Percentiles rank a stretch among this genome's conserved stretches.
Conservation (phyloP, 192 early-diverging fungal genomes). For the Backusella tarrabulga region DNA sequence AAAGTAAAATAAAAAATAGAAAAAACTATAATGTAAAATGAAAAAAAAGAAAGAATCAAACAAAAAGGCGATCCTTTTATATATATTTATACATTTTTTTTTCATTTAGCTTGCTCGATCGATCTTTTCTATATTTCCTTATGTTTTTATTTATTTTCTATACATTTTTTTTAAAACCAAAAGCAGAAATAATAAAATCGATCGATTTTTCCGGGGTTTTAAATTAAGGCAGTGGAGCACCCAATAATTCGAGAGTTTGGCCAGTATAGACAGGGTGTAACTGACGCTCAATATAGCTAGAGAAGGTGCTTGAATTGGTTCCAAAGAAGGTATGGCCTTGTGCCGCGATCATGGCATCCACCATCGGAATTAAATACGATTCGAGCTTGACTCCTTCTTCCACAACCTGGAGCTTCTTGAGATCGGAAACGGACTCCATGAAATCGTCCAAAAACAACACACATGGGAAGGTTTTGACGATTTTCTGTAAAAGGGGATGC, state of each 20-base stretch:
- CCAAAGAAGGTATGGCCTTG: slow-evolving; percentile 51
- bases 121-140: slow-evolving; percentile 7
- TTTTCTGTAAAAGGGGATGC: slow-evolving; percentile 46
- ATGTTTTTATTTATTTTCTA: not conserved
- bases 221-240: slow-evolving; percentile 1
- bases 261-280: slow-evolving; percentile 35
- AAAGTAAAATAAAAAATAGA: slow-evolving; percentile 6
- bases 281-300: slow-evolving; percentile 42
- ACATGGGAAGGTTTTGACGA: slow-evolving; percentile 50
- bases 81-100: not conserved
- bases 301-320: slow-evolving; percentile 48
- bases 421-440: slow-evolving; percentile 30
- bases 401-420: slow-evolving; percentile 25
- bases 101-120: not conserved
- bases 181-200: not conserved
- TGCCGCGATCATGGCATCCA: slow-evolving; percentile 52
- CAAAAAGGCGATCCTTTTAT: not conserved
- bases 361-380: slow-evolving; percentile 51
- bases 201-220: not conserved
- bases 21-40: too few relatives aligned
- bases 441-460: slow-evolving; percentile 50
- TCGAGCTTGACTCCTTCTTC: slow-evolving; percentile 46
- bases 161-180: not conserved
- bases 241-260: slow-evolving; percentile 21
- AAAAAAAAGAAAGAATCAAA: not conserved